Base-by-base conservation (phyloP, 2,329 filamentous ascomycete genomes). In the Myriangium duriaei region DNA sequence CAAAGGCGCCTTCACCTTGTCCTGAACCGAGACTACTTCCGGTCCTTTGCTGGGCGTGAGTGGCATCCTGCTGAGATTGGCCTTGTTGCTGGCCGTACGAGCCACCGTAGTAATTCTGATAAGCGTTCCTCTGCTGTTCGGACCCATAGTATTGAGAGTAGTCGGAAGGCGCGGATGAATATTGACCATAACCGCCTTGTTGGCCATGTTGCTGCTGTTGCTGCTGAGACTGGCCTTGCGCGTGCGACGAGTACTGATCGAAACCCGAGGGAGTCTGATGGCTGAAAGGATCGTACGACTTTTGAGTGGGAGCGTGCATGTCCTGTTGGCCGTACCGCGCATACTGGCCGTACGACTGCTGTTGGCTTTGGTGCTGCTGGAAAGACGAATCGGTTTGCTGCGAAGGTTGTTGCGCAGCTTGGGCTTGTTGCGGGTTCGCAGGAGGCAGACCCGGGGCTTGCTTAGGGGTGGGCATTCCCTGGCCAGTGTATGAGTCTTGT, bases 131-230 rank as follows among this genome's bases (percentile, higher is more conserved):
- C 48, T 75, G 76, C 46, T 85, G 69, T 46, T 78, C 84, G 24
- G 79, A 73, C 3, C 81, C 83, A 59, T 93, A 92, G 64, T 92
- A 94, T 4, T 80, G 79, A 13, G 81, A 80, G 60, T 84, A 93
- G 47, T 93, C 85, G 57, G 69, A 74, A 11, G 79, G 79, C 13
- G 78, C 80, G 37, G 82, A 82, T 50, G 77, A 83, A 60, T 81
- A 81, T 19, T 72, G 72, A 34, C 71, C 78, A 50, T 71, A 74
- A 44, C 73, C 63, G 46, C 68, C 67, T 21, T 73, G 69, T 55
- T 55, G 63, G 55, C 67, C 68, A 43, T 66, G 67, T 53, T 76
- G 74, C 46, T 69, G 67, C 14, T 72, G 68, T 55, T 56, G 63
- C 47, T 60, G 67, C 38, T 63, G 60, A 44, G 49, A 61, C 26